Percentiles rank a stretch among this genome's conserved stretches.
phyloP scores from a whole-genome alignment of 208 protist genomes.

The Trypanosoma vivax region DNA sequence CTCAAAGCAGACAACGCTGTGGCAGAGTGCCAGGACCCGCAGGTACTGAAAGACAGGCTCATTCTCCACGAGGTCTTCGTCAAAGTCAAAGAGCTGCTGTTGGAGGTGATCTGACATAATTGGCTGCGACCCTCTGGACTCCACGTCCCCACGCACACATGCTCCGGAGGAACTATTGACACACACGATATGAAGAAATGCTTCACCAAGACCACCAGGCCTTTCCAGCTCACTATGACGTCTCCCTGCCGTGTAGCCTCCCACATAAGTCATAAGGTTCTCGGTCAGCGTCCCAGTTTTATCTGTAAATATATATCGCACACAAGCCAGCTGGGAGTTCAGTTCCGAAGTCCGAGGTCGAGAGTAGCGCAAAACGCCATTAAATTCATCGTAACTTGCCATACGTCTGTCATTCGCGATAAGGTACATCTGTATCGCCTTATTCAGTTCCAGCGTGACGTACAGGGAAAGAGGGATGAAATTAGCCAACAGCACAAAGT shows the following conservation, averaged over 20 bases:
- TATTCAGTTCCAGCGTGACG: constrained; percentile 84
- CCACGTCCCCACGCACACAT: no score
- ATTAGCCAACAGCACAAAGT: constrained; percentile 81
- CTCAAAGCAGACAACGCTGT: constrained; percentile 77
- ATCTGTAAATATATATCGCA: constrained; percentile 88
- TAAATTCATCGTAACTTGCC: constrained; percentile 64
- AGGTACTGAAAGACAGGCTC: constrained; percentile 60
- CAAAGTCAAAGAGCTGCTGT: constrained; percentile 7
- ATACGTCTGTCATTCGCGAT: constrained; percentile 72
- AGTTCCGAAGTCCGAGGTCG: constrained; percentile 80
- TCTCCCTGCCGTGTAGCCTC: constrained; percentile 33
- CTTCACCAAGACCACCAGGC: constrained; percentile 54
- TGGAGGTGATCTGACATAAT: neutral
- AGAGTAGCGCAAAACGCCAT: constrained; percentile 33
- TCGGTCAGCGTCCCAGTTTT: constrained; percentile 90
- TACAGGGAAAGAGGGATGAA: constrained; percentile 87
- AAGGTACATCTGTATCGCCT: constrained; percentile 76
- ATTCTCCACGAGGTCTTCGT: constrained; percentile 34
- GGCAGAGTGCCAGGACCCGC: constrained; percentile 59
- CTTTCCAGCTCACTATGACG: constrained; percentile 46
- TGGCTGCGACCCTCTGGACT: no score
- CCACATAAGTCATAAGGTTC: constrained; percentile 85
- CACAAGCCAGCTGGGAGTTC: constrained; percentile 76
- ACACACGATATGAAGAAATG: constrained; percentile 26
- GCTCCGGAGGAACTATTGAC: no score